These are phyloP conservation scores for Penicillium soppii DNA, from an alignment of 495 filamentous ascomycete species.

Conservation along the genomic window DNA sequence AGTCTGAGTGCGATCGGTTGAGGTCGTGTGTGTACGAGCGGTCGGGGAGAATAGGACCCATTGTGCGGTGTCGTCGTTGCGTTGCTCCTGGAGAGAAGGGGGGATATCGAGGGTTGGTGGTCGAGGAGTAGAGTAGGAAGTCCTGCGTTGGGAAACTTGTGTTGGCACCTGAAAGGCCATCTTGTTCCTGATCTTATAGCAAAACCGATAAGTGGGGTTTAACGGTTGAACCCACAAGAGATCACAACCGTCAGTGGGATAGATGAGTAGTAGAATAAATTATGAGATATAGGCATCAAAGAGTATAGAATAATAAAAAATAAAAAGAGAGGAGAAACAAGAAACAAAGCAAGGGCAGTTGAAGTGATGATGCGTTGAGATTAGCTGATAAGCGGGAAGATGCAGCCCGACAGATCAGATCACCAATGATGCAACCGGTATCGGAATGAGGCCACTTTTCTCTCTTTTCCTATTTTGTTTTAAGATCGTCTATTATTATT, in stretches of 20 bases:
- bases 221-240: conserved; percentile 23
- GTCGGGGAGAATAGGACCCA: conserved; percentile 94
- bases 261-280: background rate
- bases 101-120: conserved; percentile 37
- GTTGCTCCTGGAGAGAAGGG: conserved; percentile 34
- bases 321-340: background rate
- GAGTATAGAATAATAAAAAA: no score
- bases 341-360: conserved; percentile 9
- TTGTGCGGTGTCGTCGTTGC: conserved; percentile 73
- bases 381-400: conserved; percentile 8
- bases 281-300: background rate
- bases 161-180: conserved; percentile 88
- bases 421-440: conserved; percentile 7
- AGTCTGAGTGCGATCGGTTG: conserved; percentile 70
- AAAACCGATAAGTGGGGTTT: conserved; percentile 5
- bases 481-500: background rate
- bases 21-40: conserved; percentile 66
- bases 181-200: conserved; percentile 4
- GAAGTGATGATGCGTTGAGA: conserved; percentile 3
- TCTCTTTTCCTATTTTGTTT: background rate
- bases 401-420: background rate
- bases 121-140: conserved; percentile 51
- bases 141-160: conserved; percentile 60
- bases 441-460: conserved; percentile 7
- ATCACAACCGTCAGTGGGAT: conserved; percentile 13